A percentile compares a stretch with the other conserved stretches of the same genome.
Conservation (phyloP, 140 eudicot species). For the Bidens hawaiensis region DNA sequence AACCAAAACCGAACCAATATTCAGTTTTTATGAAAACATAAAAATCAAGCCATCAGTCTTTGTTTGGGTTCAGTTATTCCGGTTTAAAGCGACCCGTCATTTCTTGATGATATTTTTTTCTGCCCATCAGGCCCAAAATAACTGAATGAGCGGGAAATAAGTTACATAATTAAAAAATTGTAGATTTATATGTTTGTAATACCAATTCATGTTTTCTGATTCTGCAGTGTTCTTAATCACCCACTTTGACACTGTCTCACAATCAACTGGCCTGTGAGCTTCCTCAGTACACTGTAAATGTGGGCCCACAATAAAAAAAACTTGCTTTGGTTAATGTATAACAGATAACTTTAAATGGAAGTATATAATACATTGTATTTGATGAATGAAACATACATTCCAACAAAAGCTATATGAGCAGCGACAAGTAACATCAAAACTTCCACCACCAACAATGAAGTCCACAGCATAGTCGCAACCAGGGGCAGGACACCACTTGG, state of each 20-base stretch:
- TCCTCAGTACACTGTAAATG: slow-evolving; percentile 68
- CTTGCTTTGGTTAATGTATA: background rate
- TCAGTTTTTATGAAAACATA: too few relatives aligned
- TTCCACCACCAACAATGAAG: too few relatives aligned
- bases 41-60: too few relatives aligned
- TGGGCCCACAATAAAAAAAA: slow-evolving; percentile 6
- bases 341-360: background rate
- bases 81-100: background rate
- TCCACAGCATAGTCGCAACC: too few relatives aligned
- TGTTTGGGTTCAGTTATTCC: too few relatives aligned
- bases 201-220: slow-evolving; percentile 82
- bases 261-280: slow-evolving; percentile 84
- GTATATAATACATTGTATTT: background rate
- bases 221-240: slow-evolving; percentile 79
- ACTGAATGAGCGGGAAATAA: background rate
- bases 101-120: background rate
- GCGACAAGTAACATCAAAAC: too few relatives aligned
- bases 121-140: background rate
- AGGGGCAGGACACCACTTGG: slow-evolving; percentile 99
- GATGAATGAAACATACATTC: slow-evolving; percentile 55
- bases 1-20: too few relatives aligned
- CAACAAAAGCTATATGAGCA: slow-evolving; percentile 90
- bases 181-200: too few relatives aligned
- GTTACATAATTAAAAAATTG: background rate
- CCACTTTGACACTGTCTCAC: too few relatives aligned